These are phyloP conservation scores for Gossypium laxum DNA, from an alignment of 441 rosid species.

Conservation along the genomic window DNA sequence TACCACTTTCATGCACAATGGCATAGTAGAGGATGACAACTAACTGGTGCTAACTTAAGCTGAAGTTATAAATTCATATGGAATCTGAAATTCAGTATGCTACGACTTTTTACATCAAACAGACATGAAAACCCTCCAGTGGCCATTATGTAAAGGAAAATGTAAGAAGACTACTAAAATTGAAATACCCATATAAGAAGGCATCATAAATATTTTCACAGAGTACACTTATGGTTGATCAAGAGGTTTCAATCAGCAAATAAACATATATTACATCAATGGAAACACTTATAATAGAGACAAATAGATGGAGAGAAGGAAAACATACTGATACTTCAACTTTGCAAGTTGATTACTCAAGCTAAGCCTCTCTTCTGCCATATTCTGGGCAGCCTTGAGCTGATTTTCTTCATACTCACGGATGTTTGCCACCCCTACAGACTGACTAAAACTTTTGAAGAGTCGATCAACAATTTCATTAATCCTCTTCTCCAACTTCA, in stretches of 20 bases:
- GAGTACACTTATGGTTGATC: neutral
- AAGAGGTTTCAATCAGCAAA: slow-evolving; percentile 4
- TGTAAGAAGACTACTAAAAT: neutral
- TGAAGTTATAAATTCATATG: neutral
- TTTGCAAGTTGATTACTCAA: slow-evolving; percentile 89
- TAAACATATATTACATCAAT: neutral
- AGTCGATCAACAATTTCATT: slow-evolving; percentile 80
- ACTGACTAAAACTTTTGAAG: slow-evolving; percentile 65
- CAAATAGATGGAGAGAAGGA: slow-evolving; percentile 12
- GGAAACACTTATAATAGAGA: slow-evolving; percentile 6
- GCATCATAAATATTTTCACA: neutral
- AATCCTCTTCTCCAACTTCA: slow-evolving; percentile 77
- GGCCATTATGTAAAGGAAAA: neutral
- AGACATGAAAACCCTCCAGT: neutral
- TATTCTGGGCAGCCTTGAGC: slow-evolving; percentile 75
- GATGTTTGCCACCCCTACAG: slow-evolving; percentile 83
- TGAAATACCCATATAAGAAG: neutral
- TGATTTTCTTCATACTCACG: slow-evolving; percentile 97
- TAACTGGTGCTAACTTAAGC: neutral
- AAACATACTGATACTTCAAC: slow-evolving; percentile 91
- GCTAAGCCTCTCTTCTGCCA: slow-evolving; percentile 88
- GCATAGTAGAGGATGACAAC: neutral
- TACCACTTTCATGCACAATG: neutral
- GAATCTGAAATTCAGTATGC: neutral
- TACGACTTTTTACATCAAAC: neutral